These are phyloP conservation scores for Cucurbita pepo DNA, from an alignment of 306 rosid species.

Conservation along the genomic window DNA sequence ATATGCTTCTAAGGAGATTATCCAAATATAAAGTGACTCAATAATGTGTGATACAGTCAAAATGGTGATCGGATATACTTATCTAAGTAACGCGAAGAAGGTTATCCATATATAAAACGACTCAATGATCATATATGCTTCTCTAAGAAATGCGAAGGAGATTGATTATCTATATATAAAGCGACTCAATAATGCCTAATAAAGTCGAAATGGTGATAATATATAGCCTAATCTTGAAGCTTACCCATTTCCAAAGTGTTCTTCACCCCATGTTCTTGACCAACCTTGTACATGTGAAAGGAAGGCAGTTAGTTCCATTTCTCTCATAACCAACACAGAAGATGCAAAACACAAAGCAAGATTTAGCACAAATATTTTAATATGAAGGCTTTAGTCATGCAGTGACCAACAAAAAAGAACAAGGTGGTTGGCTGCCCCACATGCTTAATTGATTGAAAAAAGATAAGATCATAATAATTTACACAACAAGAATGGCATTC, in stretches of 20 bases:
- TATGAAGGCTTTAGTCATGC: neutral
- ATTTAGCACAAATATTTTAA: neutral
- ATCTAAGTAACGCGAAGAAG: too few relatives aligned
- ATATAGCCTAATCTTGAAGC: neutral
- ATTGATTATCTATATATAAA: neutral
- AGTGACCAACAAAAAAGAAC: neutral
- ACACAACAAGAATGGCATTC: neutral
- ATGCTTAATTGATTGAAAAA: neutral
- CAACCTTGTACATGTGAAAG: slow-evolving; percentile 49
- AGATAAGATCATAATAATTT: neutral
- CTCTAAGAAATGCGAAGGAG: neutral
- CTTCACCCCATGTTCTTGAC: slow-evolving; percentile 99
- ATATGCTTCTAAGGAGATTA: too few relatives aligned
- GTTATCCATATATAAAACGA: too few relatives aligned
- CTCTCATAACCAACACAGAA: slow-evolving; percentile 5
- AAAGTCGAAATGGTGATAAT: neutral
- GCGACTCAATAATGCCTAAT: neutral
- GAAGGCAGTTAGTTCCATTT: neutral
- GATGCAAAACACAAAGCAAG: neutral
- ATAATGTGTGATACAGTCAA: too few relatives aligned
- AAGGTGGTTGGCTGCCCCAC: neutral
- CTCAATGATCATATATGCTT: neutral
- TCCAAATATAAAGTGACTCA: too few relatives aligned
- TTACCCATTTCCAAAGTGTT: slow-evolving; percentile 97
- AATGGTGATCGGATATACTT: too few relatives aligned